Evolutionary conservation across 805 yeast species (phyloP), one percentile per base, ranked within the genome.

Genomic region (Wickerhamomyces canadensis): DNA sequence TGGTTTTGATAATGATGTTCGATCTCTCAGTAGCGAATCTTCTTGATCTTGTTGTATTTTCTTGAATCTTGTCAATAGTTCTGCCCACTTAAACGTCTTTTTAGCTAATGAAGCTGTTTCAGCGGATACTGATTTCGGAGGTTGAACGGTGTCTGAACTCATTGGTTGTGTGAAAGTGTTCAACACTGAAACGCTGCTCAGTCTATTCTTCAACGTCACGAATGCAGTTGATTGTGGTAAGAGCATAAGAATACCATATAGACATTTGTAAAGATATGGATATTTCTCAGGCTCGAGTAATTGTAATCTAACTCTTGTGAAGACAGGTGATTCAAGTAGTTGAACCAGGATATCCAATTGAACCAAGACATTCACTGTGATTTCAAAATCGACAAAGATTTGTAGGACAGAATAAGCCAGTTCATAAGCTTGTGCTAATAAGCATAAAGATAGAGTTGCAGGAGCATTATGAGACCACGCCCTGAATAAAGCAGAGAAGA

Each of bases 391-490:
- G 1, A 86, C 89, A 46, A 89, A 68, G n/a, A 74, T 75, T 49
- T 84, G 81, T 25, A 93, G 72, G 1, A 91, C 83, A n/a, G 78
- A 67, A 55, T 78, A 91, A 0, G 96, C 93, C 42, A 89, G 69
- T 53, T 87, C 93, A 57, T 93, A 91, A 38, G 86, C 84, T 38
- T 89, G 89, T 0, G 97, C 84, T 12, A 91, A 65, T 27, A 93
- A 65, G 50, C 97, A 88, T 16, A 93, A 68, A 2, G 95, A 80
- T 29, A 93, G 64, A 0, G 89, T 84, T 5, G 97, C 89, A 2
- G 94, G 88, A 0, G 96, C 80, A 55, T 87, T 91, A 43, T 82
- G 81, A 47, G 95, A 80, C 98, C 98, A 93, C 40, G 94, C 79
- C 52, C 77, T 79, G 62, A 91, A 93, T 38, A 93, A 65, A 1